These are phyloP conservation scores for Fusarium sp. DNA, from an alignment of 2,329 filamentous ascomycete species.

Conservation along the genomic window DNA sequence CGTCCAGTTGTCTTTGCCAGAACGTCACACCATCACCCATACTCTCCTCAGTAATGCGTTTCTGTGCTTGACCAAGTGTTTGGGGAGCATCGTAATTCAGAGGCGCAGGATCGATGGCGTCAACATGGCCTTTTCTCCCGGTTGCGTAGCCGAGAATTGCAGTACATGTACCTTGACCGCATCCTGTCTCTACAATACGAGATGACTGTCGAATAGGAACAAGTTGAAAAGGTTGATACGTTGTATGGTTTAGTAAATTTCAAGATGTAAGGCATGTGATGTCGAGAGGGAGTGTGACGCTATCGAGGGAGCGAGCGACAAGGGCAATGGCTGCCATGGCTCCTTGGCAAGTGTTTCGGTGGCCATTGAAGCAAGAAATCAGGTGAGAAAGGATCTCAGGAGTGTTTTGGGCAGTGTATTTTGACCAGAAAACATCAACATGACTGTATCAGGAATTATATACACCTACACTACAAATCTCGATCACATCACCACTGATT, in stretches of 20 bases:
- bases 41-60: not conserved
- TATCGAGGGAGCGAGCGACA: not conserved
- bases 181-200: constrained; percentile 1
- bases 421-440: not conserved
- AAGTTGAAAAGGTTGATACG: constrained; percentile 6
- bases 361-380: not conserved
- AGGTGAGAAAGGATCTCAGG: too few relatives aligned
- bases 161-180: constrained; percentile 20
- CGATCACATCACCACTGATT: too few relatives aligned
- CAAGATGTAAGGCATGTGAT: not conserved
- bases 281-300: constrained; percentile 6
- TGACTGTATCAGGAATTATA: not conserved
- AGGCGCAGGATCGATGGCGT: constrained; percentile 20
- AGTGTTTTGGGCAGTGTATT: too few relatives aligned
- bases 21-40: not conserved
- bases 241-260: constrained; percentile 15
- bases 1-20: not conserved
- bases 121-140: not conserved
- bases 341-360: not conserved
- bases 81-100: constrained; percentile 18
- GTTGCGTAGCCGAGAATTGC: constrained; percentile 5
- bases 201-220: not conserved
- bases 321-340: not conserved
- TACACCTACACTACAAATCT: too few relatives aligned
- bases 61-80: constrained; percentile 15